phyloP scores from a whole-genome alignment of 768 basidiomycete genomes.

The Phlegmacium glaucopus region DNA sequence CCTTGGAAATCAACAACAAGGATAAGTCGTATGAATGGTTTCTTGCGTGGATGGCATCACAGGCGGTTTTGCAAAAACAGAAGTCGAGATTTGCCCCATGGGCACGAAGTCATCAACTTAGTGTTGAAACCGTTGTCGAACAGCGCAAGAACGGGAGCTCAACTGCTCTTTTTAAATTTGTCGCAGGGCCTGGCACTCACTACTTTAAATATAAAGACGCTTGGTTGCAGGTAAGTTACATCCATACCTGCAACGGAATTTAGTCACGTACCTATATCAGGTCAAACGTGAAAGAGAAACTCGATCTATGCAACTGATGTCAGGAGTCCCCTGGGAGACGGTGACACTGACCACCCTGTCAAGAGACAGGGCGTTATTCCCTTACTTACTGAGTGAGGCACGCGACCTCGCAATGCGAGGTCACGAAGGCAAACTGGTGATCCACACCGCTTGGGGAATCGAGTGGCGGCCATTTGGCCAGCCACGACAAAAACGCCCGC shows the following conservation, averaged over 20 bases:
- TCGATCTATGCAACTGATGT: constrained; percentile 86
- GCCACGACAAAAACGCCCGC: constrained; percentile 80
- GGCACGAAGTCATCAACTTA: constrained; percentile 86
- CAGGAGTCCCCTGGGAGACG: constrained; percentile 96
- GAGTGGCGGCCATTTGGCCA: constrained; percentile 97
- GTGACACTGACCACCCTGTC: constrained; percentile 92
- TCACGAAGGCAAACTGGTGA: constrained; percentile 92
- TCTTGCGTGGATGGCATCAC: constrained; percentile 90
- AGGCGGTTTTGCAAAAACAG: constrained; percentile 32
- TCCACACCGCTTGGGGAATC: constrained; percentile 94
- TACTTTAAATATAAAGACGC: constrained; percentile 87
- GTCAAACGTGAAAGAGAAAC: constrained; percentile 94
- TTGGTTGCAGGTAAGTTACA: constrained; percentile 86
- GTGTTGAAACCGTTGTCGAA: constrained; percentile 90
- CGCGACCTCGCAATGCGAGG: constrained; percentile 79
- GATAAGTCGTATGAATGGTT: constrained; percentile 97
- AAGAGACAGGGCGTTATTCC: constrained; percentile 78
- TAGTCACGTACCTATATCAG: constrained; percentile 34
- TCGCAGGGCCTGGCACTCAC: constrained; percentile 94
- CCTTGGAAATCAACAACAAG: constrained; percentile 94
- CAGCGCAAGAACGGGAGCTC: constrained; percentile 89
- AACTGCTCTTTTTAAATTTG: constrained; percentile 86
- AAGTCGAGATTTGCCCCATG: constrained; percentile 34
- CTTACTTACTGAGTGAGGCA: constrained; percentile 82
- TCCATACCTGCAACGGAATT: background rate